Evolutionary conservation across 2,329 filamentous ascomycete genomes (phyloP), one percentile per base, ranked within the genome.

Genomic region (Elsinoe australis): DNA sequence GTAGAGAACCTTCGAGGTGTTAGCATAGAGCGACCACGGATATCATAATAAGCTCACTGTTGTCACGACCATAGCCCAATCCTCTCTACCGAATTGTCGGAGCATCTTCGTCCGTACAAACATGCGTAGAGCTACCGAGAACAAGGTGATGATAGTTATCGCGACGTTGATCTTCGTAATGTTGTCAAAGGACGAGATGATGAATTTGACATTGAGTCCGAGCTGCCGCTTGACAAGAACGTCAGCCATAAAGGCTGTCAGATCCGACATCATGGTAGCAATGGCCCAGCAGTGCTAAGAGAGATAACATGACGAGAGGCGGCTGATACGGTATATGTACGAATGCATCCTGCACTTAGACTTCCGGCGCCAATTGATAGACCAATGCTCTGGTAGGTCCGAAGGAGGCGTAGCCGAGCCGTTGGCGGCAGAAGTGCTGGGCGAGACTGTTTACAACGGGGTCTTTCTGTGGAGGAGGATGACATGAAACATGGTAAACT

Each of bases 21-120:
- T n/a, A n/a, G n/a, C n/a, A n/a, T n/a, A n/a, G n/a, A n/a, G n/a
- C n/a, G n/a, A n/a, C n/a, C n/a, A n/a, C n/a, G n/a, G n/a, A n/a
- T n/a, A n/a, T n/a, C n/a, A n/a, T n/a, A n/a, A n/a, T n/a, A n/a
- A n/a, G n/a, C 38, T 14, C n/a, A 46, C 42, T 4, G 31, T 22
- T 33, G 42, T 46, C 28, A 34, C 12, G 15, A 46, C 28, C 42
- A 46, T 46, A 22, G 42, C 42, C 42, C 42, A 46, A 15, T 46
- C 42, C 21, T 46, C 42, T 15, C 10, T 32, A 28, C 42, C 42
- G n/a, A 46, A 46, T 24, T 46, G 28, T 17, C 21, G 15, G 14
- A 46, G 28, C 42, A 46, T 46, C 31, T 32, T 46, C 10, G n/a
- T 5, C 6, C 42, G 42, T 8, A 46, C 42, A 34, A 46, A 46